Base-by-base conservation (phyloP, 805 yeast species). In the Saccharomycopsis sp. region DNA sequence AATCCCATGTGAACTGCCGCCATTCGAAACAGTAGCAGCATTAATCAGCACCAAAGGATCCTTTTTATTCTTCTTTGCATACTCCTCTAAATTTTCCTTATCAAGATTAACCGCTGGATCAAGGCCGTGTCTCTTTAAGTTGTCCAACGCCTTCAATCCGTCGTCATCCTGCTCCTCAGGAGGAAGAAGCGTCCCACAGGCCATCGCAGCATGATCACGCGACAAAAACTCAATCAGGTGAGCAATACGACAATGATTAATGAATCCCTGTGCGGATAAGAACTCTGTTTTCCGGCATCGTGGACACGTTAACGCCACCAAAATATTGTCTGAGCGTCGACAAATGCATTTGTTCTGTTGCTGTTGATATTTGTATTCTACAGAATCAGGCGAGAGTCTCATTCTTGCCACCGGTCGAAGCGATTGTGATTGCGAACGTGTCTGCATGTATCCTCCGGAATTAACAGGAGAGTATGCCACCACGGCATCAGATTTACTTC, bases 191-290 rank as follows among this genome's bases (percentile, higher is more conserved):
- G 77, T 78, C 23, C 89, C 90, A 68, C 89, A 85, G 22, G 75
- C 76, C 62, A 84, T 70, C 0, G 92, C 90, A 1, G 94, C 92
- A 14, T 85, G 79, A 62, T 85, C 90, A 65, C 87, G 93, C 7
- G 86, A 81, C 3, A 85, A 78, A 62, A 80, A 87, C 58, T 84
- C 89, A 57, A 79, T 81, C n/a, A 81, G 73, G 68, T 88, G 96
- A 7, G 91, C 87, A 24, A 86, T 78, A 59, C 94, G 75, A 56
- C 86, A 81, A 69, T 88, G 96, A 68, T 87, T 88, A 42, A 87
- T 76, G 64, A 88, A 86, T 15, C 94, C 94, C 67, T 88, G 94
- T 0, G 91, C 89, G 14, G 87, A 81, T 7, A 89, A 84, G 66
- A 88, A 88, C 62, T 86, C 87, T 49, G 83, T 77, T 56, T 92